Base-by-base conservation (phyloP, 2,329 filamentous ascomycete genomes). In the Xenoacremonium recifei region DNA sequence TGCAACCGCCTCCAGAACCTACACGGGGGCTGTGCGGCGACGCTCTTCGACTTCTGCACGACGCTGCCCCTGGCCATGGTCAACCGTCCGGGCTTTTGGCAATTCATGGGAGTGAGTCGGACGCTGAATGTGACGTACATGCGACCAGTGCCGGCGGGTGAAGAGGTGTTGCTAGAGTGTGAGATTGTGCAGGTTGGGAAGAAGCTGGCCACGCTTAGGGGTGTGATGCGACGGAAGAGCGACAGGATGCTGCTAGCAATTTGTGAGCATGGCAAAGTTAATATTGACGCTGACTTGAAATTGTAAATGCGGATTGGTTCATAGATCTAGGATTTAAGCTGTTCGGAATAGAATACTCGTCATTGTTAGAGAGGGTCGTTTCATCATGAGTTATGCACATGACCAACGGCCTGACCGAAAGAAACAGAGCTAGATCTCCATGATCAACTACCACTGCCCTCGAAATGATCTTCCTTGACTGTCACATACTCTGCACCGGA, bases 61-160 rank as follows among this genome's bases (percentile, higher is more conserved):
- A 79, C 79, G 3, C 60, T 79, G 15, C 70, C 80, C 4, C 62
- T 88, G 11, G 63, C 74, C 9, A 71, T 82, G 27, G 61, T 84
- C 38, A 73, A 75, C 33, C 67, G 67, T 17, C 77, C 77, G 0
- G 84, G 81, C 5, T 80, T 75, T 59, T 87, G 84, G 77, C 66
- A 72, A 42, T 68, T 66, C 29, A 71, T 82, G 18, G 84, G 85
- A 27, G 83, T 89, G 19, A 81, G 72, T 57, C 75, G 85, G 44
- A 82, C 79, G 19, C 69, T 89, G 40, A 80, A 76, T 54, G 73
- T 85, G 31, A 86, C 81, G 0, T 89, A 86, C 60, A 64, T 89
- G 45, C 73, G 82, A 1, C 84, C 85, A 2, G 72, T 77, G 3
- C 76, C 77, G 2, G 57, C 61, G 11, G 81, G 77, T 9, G 66